Evolutionary conservation across 345 rosid genomes (phyloP), one percentile per base, ranked within the genome.

Genomic region (Conringia planisiliqua): DNA sequence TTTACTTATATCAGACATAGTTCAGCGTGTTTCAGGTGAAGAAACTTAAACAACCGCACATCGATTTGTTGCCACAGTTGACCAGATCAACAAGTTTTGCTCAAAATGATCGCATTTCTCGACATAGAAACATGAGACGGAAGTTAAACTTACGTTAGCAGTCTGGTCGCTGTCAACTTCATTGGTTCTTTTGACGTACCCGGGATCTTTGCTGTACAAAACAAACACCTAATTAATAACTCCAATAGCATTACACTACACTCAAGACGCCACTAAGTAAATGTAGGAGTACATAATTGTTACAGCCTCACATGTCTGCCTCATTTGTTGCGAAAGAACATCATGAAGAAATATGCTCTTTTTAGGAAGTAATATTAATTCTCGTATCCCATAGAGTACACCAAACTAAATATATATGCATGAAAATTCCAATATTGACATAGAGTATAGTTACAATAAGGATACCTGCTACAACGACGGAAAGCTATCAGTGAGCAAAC

Each of bases 161-260:
- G 58, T 59, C 13, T 71, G 63, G 22, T 77, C 16, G 7, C 57
- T 81, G 62, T 80, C 83, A 70, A 78, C 73, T 50, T 86, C 86
- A 70, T 75, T 81, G 46, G 29, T 64, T 71, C 85, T 85, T 80
- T 83, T 85, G 24, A 92, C 78, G 72, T 73, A 92, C 50, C 98
- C 98, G 3, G 99, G 98, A 81, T 95, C 97, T 82, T 85, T 88
- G 39, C 98, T 90, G 93, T 83, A 92, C 48, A 48, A 46, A 79
- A 70, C 42, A 78, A 46, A 65, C 5, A 43, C 4, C 63, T 38
- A n/a, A 27, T 65, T 65, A 47, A 6, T 50, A 44, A 70, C n/a
- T 43, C 27, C 10, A 63, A 70, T 26, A 63, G 6, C 36, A 27
- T 14, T 18, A 54, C 73, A 48, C 16, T 7, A 59, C 44, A 59